Conservation (phyloP, 441 rosid species). For the Corymbia citriodora region DNA sequence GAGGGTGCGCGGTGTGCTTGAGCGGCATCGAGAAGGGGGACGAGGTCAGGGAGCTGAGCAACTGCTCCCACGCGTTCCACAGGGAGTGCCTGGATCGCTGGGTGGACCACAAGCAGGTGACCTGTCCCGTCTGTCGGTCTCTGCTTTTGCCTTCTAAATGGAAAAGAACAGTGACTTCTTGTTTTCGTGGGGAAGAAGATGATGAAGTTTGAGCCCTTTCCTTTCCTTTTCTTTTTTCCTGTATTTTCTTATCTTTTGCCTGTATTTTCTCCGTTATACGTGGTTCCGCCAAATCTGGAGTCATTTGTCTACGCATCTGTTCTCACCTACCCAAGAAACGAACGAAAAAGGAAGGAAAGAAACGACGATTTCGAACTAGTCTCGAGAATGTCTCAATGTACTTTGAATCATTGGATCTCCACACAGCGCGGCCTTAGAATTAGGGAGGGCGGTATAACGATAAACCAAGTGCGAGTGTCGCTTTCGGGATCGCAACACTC, state of each 20-base stretch:
- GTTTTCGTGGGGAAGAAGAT: neutral
- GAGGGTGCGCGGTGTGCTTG: slow-evolving; percentile 6
- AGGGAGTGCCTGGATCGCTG: slow-evolving; percentile 10
- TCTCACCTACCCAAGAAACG: neutral
- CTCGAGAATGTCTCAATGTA: neutral
- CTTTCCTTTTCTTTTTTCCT: neutral
- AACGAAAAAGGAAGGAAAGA: neutral
- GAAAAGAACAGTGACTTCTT: neutral
- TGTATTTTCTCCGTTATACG: neutral
- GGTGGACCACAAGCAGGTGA: neutral
- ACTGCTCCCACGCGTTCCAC: slow-evolving; percentile 15
- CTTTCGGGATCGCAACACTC: neutral
- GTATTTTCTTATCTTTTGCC: neutral
- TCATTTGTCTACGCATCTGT: neutral
- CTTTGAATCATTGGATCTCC: neutral
- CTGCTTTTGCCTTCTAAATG: neutral
- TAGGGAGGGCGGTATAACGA: neutral
- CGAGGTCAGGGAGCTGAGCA: slow-evolving; percentile 13
- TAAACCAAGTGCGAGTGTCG: neutral
- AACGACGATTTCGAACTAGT: neutral
- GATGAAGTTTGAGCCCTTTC: neutral
- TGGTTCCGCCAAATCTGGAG: neutral
- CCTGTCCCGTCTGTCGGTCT: neutral
- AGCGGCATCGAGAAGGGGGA: neutral
- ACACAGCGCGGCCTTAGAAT: neutral